Base-by-base conservation (phyloP, 2,329 filamentous ascomycete species). In the Sclerotinia glacialis region DNA sequence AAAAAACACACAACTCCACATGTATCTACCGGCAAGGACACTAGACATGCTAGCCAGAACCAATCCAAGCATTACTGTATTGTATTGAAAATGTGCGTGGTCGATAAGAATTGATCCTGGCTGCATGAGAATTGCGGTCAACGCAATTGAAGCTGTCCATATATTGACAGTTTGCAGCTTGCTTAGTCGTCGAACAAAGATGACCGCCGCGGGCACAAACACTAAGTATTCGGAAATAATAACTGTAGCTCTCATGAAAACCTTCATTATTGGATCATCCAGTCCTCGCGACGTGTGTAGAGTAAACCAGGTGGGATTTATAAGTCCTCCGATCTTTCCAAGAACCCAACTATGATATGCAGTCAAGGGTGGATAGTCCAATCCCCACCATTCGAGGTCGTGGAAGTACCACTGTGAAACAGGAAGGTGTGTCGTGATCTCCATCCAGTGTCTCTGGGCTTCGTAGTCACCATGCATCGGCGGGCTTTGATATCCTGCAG, bases 371-470 rank as follows among this genome's bases (percentile, higher is more conserved):
- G 95, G 95, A 78, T 99, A 99, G 79, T 99, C 95, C 71, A 99
- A 84, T 0, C 96, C 96, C 95, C 95, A 99, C 89, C 94, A 99
- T 75, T 94, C 84, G 54, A 98, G 82, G 77, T 99, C 93, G 78
- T 99, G 92, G 76, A 96, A 97, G 78, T 99, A 99, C 95, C 96
- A 99, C 78, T 95, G 90, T 14, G 92, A 95, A 47, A 96, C 83
- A 18, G 95, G 95, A 2, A 99, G 82, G 68, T 97, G 87, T 11
- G 87, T 91, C 2, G 95, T 97, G 71, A 99, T 83, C 76, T 99
- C 95, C 93, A 99, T 97, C 95, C 95, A 99, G 78, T 99, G 95
- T 73, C 95, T 83, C 78, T 99, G 95, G 4, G 96, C 95, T 81
- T 99, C 95, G 79, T 97, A 99, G 78, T 99, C 95, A 71, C 95